Evolutionary conservation across 2,329 filamentous ascomycete genomes (phyloP), one percentile per base, ranked within the genome.

Genomic region (Exophiala alcalophila): DNA sequence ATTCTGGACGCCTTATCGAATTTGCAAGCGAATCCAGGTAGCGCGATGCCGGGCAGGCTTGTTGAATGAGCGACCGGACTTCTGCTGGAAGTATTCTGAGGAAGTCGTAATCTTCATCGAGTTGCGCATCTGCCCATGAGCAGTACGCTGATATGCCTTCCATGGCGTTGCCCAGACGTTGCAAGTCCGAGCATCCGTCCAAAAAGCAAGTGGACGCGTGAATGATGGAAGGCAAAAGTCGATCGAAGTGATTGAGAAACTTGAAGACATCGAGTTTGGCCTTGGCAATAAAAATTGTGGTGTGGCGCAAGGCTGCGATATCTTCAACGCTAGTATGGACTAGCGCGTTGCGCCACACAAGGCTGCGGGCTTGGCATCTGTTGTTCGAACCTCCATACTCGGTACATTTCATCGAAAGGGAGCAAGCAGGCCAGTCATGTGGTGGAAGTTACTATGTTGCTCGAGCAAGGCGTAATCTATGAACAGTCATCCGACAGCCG

Each of bases 1-100:
- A 76, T 66, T 72, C 70, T 56, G 85, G 74, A 57, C 80, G 73
- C 59, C 94, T 76, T 44, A 86, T 80, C 47, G 81, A 77, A 57
- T 75, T 70, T 55, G 86, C 77, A 58, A 94, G 71, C 55, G 78
- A 77, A 62, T 87, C 78, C 27, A 94, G 76, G 64, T 89, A 82
- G 59, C 77, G 74, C 54, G 76, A 73, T 59, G 81, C 76, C 46
- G 74, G 73, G n/a, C n/a, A n/a, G 59, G 79, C 73, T 59, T 78
- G 69, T 61, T 74, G 76, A 62, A 92, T 77, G 54, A 83, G 71
- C 58, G 78, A 72, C 53, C 83, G 69, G 61, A 92, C 71, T 68
- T 89, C 85, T 54, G 72, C 66, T 27, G 88, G 85, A 55, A 94
- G 65, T 56, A 81, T 62, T 59, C 50, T 82, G 74, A 57, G 67